Conservation (phyloP, 106 monocot genomes). For the Dendrobium officinale region DNA sequence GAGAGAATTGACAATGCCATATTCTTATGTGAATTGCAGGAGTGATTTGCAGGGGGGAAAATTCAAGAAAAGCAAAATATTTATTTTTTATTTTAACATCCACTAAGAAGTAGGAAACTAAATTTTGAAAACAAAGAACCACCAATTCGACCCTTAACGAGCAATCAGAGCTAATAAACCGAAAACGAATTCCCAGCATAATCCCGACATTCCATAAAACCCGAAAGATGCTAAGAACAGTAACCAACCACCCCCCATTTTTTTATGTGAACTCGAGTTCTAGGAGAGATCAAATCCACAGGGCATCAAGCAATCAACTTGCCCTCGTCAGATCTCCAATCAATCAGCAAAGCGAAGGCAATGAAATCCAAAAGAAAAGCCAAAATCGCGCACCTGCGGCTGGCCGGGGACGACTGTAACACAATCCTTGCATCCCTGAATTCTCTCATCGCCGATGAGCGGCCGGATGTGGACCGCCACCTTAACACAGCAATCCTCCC, state of each 20-base stretch:
- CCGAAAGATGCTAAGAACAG: neutral
- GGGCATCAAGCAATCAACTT: neutral
- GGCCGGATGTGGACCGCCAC: constrained; percentile 93
- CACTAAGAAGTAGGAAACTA: neutral
- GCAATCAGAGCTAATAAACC: neutral
- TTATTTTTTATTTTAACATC: neutral
- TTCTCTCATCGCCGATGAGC: constrained; percentile 77
- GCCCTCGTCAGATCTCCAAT: constrained; percentile 6
- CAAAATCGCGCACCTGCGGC: constrained; percentile 58
- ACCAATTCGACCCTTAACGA: neutral
- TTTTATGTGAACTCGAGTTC: neutral
- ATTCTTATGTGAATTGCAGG: neutral
- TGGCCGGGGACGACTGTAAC: constrained; percentile 61
- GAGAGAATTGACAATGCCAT: neutral
- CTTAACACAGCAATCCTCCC: constrained; percentile 90
- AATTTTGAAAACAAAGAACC: neutral
- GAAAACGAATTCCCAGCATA: neutral
- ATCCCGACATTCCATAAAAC: neutral
- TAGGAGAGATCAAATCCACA: neutral
- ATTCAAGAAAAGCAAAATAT: neutral
- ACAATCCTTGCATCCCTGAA: constrained; percentile 93
- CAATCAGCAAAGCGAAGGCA: neutral
- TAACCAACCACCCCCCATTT: neutral
- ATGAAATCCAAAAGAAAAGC: constrained; percentile 3
- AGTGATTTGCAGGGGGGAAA: neutral